Conservation (phyloP, 176 grass and related monocot genomes). For the Metroxylon sagu region DNA sequence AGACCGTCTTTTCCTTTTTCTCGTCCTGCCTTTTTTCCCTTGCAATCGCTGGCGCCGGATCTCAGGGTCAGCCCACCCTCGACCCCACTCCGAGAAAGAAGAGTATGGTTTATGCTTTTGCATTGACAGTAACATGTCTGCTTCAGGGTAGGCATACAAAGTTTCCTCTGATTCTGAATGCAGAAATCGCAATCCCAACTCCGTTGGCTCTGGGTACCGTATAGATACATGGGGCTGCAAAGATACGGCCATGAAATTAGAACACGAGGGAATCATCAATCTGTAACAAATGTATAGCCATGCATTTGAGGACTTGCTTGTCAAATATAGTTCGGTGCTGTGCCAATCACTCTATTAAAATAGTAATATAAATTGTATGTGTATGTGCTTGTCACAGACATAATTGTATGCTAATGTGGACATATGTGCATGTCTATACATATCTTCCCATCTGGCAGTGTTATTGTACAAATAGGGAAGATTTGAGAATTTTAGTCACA, state of each 20-base stretch:
- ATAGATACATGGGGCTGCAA: constrained; percentile 63
- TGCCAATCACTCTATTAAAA: too few relatives aligned
- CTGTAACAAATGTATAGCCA: too few relatives aligned
- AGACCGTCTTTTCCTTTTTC: constrained; percentile 32
- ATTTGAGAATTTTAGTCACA: too few relatives aligned
- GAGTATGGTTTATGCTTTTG: constrained; percentile 28
- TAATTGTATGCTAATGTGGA: too few relatives aligned
- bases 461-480: too few relatives aligned
- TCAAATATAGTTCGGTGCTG: too few relatives aligned
- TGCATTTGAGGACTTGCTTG: too few relatives aligned
- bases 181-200: constrained; percentile 37
- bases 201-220: constrained; percentile 54
- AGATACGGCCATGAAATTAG: neutral
- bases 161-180: constrained; percentile 25
- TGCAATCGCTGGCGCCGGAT: constrained; percentile 54
- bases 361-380: too few relatives aligned
- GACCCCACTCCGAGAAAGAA: constrained; percentile 54
- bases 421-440: too few relatives aligned
- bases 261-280: too few relatives aligned
- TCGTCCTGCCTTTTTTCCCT: constrained; percentile 23
- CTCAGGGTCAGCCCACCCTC: constrained; percentile 88
- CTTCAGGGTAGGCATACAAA: constrained; percentile 46
- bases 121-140: constrained; percentile 40
- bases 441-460: too few relatives aligned
- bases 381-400: too few relatives aligned